These are phyloP conservation scores for Fusarium luffae DNA, from an alignment of 2,329 filamentous ascomycete species.

Conservation along the genomic window DNA sequence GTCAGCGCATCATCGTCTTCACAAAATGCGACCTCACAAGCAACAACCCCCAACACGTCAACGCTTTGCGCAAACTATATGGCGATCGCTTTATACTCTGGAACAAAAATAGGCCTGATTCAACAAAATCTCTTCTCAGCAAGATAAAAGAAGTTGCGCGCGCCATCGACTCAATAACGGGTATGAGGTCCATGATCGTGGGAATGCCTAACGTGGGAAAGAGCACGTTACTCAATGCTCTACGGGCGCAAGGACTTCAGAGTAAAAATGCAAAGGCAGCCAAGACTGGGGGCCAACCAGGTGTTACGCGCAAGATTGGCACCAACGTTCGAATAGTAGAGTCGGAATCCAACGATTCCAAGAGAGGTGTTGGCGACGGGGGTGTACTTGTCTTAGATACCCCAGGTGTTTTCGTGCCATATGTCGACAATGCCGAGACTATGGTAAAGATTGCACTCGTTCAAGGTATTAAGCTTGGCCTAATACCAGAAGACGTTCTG, in stretches of 20 bases:
- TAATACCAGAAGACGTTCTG: slow-evolving; percentile 80
- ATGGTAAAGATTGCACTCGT: slow-evolving; percentile 97
- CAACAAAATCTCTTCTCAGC: slow-evolving; percentile 54
- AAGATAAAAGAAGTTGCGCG: slow-evolving; percentile 50
- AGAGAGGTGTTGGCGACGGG: slow-evolving; percentile 56
- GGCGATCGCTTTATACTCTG: slow-evolving; percentile 57
- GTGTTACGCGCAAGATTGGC: slow-evolving; percentile 86
- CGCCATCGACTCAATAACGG: slow-evolving; percentile 71
- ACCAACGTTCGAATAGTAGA: slow-evolving; percentile 81
- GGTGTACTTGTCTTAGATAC: slow-evolving; percentile 91
- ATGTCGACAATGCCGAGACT: slow-evolving; percentile 82
- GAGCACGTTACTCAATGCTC: slow-evolving; percentile 89
- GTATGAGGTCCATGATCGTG: slow-evolving; percentile 86
- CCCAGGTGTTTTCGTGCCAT: slow-evolving; percentile 94
- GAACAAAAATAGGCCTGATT: slow-evolving; percentile 50
- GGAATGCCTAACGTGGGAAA: slow-evolving; percentile 99
- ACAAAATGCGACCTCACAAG: slow-evolving; percentile 84
- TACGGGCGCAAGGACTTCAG: slow-evolving; percentile 73
- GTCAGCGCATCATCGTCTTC: slow-evolving; percentile 84
- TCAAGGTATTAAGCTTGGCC: slow-evolving; percentile 88
- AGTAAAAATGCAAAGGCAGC: slow-evolving; percentile 72
- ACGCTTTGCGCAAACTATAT: slow-evolving; percentile 50
- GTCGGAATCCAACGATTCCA: slow-evolving; percentile 57
- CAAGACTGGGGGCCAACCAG: slow-evolving; percentile 85
- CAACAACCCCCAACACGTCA: slow-evolving; percentile 47